Conservation (phyloP, 495 filamentous ascomycete species). For the Penicillium nucicola region DNA sequence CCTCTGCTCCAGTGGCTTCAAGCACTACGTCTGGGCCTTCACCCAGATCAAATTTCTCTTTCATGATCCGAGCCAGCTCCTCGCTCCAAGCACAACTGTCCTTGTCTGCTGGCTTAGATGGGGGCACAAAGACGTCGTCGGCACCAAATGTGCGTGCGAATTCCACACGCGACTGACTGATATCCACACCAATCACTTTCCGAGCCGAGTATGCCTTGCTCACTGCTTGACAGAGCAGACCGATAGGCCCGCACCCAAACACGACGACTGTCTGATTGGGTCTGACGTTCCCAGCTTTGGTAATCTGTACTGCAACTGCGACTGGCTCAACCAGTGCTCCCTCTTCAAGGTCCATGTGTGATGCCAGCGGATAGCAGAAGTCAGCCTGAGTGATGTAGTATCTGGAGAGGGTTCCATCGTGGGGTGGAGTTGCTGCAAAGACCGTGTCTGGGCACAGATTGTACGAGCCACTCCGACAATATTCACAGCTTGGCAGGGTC, state of each 20-base stretch:
- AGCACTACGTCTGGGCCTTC: conserved; percentile 74
- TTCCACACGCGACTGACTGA: conserved; percentile 62
- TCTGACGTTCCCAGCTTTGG: conserved; percentile 61
- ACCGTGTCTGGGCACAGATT: conserved; percentile 59
- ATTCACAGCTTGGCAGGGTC: conserved; percentile 27
- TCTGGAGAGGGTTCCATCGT: conserved; percentile 73
- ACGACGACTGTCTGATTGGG: conserved; percentile 75
- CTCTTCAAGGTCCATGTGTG: conserved; percentile 68
- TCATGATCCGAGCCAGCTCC: conserved; percentile 57
- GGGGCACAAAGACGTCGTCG: conserved; percentile 61
- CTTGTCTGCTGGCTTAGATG: conserved; percentile 18
- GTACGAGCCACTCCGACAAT: conserved; percentile 41
- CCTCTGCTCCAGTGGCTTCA: conserved; percentile 79
- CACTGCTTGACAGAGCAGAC: conserved; percentile 75
- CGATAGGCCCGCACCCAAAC: conserved; percentile 85
- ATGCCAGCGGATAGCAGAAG: conserved; percentile 79
- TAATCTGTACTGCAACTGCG: conserved; percentile 76
- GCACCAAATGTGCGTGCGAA: conserved; percentile 68
- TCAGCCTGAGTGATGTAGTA: conserved; percentile 74
- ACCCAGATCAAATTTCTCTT: conserved; percentile 39
- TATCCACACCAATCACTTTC: conserved; percentile 75
- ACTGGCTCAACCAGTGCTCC: conserved; percentile 83
- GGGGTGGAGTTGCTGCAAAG: conserved; percentile 83
- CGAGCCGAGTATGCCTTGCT: conserved; percentile 69
- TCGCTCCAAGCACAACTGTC: conserved; percentile 50